Evolutionary conservation across 768 basidiomycete species (phyloP).

Genomic region (Leccinum longicurvipes): DNA sequence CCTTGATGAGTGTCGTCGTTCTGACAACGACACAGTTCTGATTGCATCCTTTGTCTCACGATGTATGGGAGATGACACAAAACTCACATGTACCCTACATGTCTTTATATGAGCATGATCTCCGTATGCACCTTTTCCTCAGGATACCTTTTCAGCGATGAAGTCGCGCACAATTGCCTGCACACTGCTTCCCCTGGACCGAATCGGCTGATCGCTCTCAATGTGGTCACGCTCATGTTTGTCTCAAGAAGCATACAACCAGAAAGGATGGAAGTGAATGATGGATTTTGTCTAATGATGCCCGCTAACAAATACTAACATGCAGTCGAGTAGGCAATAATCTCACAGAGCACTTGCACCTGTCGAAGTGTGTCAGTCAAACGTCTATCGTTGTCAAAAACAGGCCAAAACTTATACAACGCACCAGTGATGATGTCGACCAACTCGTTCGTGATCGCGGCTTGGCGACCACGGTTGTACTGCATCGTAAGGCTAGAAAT

Average conservation of each 20-base stretch:
- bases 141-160: neutral
- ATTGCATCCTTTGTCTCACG: constrained; percentile 16
- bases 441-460: constrained; percentile 94
- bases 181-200: neutral
- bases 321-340: constrained; percentile 9
- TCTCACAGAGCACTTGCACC: constrained; percentile 49
- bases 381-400: neutral
- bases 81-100: constrained; percentile 39
- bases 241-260: no score
- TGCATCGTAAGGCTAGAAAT: constrained; percentile 83
- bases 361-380: constrained; percentile 15
- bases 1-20: neutral
- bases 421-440: constrained; percentile 89
- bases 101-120: constrained; percentile 27
- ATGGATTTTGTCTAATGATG: constrained; percentile 19
- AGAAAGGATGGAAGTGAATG: constrained; percentile 14
- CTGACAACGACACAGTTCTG: constrained; percentile 31
- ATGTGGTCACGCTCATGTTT: neutral
- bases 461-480: constrained; percentile 98
- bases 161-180: neutral
- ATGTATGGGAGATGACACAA: constrained; percentile 26
- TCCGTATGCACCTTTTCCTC: constrained; percentile 17
- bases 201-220: neutral
- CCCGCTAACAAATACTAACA: constrained; percentile 8
- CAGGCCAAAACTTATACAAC: constrained; percentile 16